Conservation (phyloP, 2,329 filamentous ascomycete genomes). For the Nigrospora osmanthi region DNA sequence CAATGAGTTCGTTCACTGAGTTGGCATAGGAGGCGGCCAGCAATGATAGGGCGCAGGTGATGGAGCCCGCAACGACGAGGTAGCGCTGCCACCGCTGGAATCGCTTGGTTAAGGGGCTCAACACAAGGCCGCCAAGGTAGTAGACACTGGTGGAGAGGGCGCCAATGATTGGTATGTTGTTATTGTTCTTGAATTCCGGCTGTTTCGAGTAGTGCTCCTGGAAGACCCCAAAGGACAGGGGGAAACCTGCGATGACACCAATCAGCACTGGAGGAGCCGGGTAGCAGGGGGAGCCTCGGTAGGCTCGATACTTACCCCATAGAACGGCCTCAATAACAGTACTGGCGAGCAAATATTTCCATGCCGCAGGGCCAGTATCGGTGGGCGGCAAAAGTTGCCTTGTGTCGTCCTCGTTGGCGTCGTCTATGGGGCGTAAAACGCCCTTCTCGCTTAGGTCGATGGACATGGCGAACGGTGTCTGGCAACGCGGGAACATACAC, state of each 20-base stretch:
- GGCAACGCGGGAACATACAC: too few relatives aligned
- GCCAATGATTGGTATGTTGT: slow-evolving; percentile 54
- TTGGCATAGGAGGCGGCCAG: slow-evolving; percentile 44
- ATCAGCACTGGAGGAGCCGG: too few relatives aligned
- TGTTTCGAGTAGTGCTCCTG: slow-evolving; percentile 60
- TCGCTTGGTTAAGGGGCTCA: slow-evolving; percentile 35
- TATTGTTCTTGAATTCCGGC: slow-evolving; percentile 45
- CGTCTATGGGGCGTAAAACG: too few relatives aligned
- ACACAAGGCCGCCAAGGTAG: slow-evolving; percentile 44
- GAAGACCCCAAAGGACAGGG: slow-evolving; percentile 63
- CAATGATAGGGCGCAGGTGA: slow-evolving; percentile 41
- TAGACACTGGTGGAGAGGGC: slow-evolving; percentile 55
- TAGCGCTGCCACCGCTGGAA: slow-evolving; percentile 32
- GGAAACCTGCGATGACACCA: slow-evolving; percentile 42
- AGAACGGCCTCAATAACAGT: too few relatives aligned
- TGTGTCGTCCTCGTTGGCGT: too few relatives aligned
- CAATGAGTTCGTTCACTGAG: slow-evolving; percentile 45
- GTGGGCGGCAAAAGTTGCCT: too few relatives aligned
- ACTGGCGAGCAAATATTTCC: too few relatives aligned
- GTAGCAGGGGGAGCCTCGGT: too few relatives aligned
- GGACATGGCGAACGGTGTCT: too few relatives aligned
- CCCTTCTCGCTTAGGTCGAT: too few relatives aligned
- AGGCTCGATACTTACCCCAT: too few relatives aligned
- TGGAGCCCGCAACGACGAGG: slow-evolving; percentile 34
- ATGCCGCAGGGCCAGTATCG: too few relatives aligned